A percentile compares a stretch with the other conserved stretches of the same genome.
Conservation (phyloP, 1,284 basidiomycete species). For the Austroboletus novae-zelandiae region DNA sequence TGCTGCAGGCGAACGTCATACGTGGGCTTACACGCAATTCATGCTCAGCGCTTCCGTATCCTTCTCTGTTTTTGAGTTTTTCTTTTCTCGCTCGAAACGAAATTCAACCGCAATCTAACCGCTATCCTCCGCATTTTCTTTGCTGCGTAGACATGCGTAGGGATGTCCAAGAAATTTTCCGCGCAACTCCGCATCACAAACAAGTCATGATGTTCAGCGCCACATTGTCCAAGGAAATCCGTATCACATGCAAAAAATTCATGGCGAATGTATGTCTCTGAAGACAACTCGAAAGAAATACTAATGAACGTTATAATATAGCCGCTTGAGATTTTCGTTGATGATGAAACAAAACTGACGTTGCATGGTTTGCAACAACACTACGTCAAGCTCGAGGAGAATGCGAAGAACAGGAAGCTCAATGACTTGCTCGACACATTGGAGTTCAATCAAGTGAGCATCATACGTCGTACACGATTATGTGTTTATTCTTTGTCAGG, state of each 20-base stretch:
- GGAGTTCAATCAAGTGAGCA: constrained; percentile 93
- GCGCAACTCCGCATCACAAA: constrained; percentile 99
- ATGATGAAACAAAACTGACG: constrained; percentile 99
- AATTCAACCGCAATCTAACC: constrained; percentile 52
- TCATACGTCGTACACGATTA: neutral
- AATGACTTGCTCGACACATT: constrained; percentile 96
- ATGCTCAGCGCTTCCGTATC: constrained; percentile 11
- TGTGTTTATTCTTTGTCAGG: constrained; percentile 46
- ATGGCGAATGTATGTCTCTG: constrained; percentile 88
- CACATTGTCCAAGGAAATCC: constrained; percentile 95
- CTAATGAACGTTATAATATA: constrained; percentile 34
- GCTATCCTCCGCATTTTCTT: constrained; percentile 44
- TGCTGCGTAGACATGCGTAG: constrained; percentile 93
- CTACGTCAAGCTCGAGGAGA: constrained; percentile 95
- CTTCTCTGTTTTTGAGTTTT: constrained; percentile 35
- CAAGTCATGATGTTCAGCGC: constrained; percentile 99
- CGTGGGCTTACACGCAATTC: constrained; percentile 13
- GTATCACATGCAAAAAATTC: constrained; percentile 99
- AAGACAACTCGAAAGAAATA: neutral
- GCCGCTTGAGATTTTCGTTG: constrained; percentile 99
- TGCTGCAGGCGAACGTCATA: constrained; percentile 14
- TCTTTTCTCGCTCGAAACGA: constrained; percentile 51
- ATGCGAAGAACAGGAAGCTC: constrained; percentile 94
- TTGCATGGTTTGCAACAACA: constrained; percentile 99
- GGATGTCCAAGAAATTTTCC: constrained; percentile 99